phyloP scores from a whole-genome alignment of 2,329 filamentous ascomycete genomes.

The Pestalotiopsis sp. region DNA sequence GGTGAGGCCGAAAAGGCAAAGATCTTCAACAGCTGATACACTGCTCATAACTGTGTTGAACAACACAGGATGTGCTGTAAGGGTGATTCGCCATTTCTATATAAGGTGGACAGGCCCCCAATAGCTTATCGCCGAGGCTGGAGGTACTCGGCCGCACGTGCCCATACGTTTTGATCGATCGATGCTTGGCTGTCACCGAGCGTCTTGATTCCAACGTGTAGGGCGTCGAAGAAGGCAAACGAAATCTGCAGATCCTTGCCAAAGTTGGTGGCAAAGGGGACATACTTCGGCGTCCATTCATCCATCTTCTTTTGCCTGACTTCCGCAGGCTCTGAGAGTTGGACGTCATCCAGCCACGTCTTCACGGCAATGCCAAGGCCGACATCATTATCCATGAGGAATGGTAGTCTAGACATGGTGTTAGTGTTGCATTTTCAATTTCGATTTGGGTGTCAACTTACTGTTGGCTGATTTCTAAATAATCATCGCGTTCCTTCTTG shows the following conservation, averaged over 20 bases:
- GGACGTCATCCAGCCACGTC: constrained; percentile 76
- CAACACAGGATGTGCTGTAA: no score
- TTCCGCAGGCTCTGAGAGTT: constrained; percentile 56
- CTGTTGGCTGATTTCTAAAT: constrained; percentile 71
- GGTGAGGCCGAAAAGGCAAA: no score
- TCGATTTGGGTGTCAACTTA: constrained; percentile 43
- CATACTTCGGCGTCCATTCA: constrained; percentile 54
- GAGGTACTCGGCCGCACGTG: constrained; percentile 57
- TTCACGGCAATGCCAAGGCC: constrained; percentile 79
- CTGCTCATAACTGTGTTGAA: no score
- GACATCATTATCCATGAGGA: constrained; percentile 71
- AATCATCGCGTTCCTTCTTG: constrained; percentile 68
- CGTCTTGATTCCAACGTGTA: constrained; percentile 59
- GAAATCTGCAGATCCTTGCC: constrained; percentile 62
- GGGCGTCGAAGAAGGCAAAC: constrained; percentile 59
- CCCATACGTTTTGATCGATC: constrained; percentile 54
- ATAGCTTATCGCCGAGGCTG: constrained; percentile 32
- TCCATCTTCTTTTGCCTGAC: constrained; percentile 45
- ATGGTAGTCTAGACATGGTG: constrained; percentile 57
- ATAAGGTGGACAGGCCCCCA: not conserved
- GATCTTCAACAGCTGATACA: no score
- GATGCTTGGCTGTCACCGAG: constrained; percentile 51
- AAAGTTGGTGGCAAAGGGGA: constrained; percentile 62
- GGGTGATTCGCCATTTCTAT: not conserved
- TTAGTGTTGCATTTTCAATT: not conserved